Conservation (phyloP, 163 green algal species). For the Volvox carteri region DNA sequence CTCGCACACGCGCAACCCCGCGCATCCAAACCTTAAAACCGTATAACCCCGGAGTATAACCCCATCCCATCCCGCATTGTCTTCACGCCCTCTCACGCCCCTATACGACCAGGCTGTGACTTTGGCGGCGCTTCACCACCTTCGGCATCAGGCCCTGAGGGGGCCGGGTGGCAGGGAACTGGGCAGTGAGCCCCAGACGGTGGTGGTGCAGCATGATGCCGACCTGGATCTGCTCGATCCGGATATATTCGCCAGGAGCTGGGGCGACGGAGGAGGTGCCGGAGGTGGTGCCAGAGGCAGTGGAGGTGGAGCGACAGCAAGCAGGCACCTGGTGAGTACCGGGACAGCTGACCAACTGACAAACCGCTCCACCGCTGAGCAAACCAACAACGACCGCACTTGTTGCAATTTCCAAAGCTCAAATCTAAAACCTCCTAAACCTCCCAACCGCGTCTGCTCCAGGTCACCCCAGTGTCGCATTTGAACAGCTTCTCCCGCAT, state of each 20-base stretch:
- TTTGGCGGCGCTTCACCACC: conserved; percentile 28
- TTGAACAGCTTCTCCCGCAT: conserved; percentile 36
- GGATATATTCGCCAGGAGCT: background rate
- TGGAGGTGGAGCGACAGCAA: background rate
- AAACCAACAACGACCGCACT: no score
- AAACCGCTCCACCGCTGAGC: no score
- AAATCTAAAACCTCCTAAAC: no score
- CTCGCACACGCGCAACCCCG: no score
- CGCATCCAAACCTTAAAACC: no score
- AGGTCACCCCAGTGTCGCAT: conserved; percentile 37
- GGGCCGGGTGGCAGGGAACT: background rate
- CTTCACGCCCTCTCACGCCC: no score
- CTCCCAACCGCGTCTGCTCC: background rate
- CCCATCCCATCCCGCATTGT: no score
- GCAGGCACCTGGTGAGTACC: background rate
- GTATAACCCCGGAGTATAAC: no score
- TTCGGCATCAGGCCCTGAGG: conserved; percentile 5
- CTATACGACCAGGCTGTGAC: conserved; percentile 38
- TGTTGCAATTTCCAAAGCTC: no score
- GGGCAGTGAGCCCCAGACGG: conserved; percentile 1
- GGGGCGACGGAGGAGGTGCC: background rate
- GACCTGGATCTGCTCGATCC: conserved; percentile 33
- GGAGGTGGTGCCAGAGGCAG: background rate
- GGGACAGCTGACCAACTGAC: no score
- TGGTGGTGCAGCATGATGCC: conserved; percentile 41